Conservation (phyloP, 441 rosid species). For the Cnidoscolus chayamansa region DNA sequence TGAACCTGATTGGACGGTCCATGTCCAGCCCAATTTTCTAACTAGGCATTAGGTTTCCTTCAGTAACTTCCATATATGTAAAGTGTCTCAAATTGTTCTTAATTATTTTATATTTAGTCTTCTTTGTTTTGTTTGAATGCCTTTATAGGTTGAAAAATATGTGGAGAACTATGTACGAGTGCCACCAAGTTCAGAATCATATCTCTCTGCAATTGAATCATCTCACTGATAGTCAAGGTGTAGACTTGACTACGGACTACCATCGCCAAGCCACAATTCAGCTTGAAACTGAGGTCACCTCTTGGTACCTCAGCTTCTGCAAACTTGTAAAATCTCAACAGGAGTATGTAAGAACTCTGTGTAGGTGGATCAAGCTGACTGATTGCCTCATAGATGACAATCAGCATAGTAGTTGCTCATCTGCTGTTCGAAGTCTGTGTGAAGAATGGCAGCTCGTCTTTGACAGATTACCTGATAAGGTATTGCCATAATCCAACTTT, state of each 20-base stretch:
- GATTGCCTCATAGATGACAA: slow-evolving; percentile 49
- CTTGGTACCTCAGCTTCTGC: slow-evolving; percentile 83
- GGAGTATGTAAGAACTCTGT: slow-evolving; percentile 68
- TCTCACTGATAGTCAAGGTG: slow-evolving; percentile 44
- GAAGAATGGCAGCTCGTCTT: slow-evolving; percentile 65
- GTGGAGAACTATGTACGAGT: slow-evolving; percentile 82
- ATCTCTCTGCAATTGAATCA: slow-evolving; percentile 72
- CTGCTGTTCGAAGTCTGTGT: slow-evolving; percentile 60
- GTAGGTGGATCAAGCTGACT: slow-evolving; percentile 65
- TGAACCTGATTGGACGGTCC: too few relatives aligned
- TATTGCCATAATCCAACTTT: slow-evolving; percentile 18
- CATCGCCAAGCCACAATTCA: slow-evolving; percentile 74
- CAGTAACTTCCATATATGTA: not conserved
- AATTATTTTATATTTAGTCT: not conserved
- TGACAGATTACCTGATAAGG: slow-evolving; percentile 82
- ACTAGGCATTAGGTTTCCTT: not conserved
- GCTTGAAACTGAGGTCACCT: slow-evolving; percentile 65
- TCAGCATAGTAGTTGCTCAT: slow-evolving; percentile 43
- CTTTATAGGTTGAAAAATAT: slow-evolving; percentile 54
- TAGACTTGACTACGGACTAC: slow-evolving; percentile 59
- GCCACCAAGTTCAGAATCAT: slow-evolving; percentile 74
- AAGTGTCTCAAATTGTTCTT: not conserved
- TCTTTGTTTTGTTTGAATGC: slow-evolving; percentile 11
- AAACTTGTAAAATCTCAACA: slow-evolving; percentile 57
- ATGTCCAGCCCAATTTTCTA: not conserved